These are phyloP conservation scores for Acmispon strigosus DNA, from an alignment of 306 rosid genomes.

Conservation along the genomic window DNA sequence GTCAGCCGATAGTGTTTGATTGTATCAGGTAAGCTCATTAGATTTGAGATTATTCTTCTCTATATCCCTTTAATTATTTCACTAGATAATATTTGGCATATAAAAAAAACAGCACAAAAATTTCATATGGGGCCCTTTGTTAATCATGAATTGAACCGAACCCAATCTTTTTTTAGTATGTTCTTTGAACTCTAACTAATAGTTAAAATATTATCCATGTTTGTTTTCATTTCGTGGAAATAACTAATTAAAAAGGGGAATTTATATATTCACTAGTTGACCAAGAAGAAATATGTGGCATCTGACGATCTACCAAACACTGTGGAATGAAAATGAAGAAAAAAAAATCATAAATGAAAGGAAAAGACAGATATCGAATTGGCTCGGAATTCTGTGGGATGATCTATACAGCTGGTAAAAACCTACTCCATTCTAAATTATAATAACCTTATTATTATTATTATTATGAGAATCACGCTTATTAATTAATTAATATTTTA, in stretches of 20 bases:
- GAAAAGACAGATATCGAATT: constrained; percentile 9
- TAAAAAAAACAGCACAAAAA: neutral
- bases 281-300: constrained; percentile 1
- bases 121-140: constrained; percentile 23
- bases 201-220: constrained; percentile 11
- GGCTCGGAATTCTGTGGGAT: neutral
- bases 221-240: neutral
- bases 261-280: constrained; percentile 19
- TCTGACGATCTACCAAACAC: constrained; percentile 7
- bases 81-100: too few species aligned
- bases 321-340: neutral
- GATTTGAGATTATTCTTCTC: too few species aligned
- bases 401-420: constrained; percentile 12
- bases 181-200: neutral
- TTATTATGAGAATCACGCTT: too few species aligned
- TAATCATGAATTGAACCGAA: constrained; percentile 45
- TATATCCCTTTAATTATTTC: too few species aligned
- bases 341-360: neutral
- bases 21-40: too few species aligned
- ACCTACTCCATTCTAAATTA: too few species aligned
- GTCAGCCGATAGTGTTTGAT: too few species aligned
- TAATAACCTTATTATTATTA: too few species aligned
- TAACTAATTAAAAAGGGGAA: constrained; percentile 15
- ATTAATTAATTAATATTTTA: too few species aligned
- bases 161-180: neutral